A percentile compares a stretch with the other conserved stretches of the same genome.
phyloP scores from a whole-genome alignment of 2,329 filamentous ascomycete genomes.

The Penicillium sclerotiorum region DNA sequence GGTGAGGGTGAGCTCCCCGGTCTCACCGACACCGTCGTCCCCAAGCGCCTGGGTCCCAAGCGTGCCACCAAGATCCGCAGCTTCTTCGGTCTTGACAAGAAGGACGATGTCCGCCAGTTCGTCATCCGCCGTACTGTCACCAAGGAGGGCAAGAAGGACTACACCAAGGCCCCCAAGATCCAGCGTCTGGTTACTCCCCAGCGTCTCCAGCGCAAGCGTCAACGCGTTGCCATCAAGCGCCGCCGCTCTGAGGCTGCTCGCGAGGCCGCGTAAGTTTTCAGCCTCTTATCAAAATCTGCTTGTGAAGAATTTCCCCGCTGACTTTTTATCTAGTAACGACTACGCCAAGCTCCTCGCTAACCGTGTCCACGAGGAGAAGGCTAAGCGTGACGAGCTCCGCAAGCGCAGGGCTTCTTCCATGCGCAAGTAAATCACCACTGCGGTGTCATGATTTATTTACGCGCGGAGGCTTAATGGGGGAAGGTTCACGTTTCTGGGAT shows the following conservation, averaged over 20 bases:
- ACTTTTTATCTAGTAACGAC: slow-evolving; percentile 69
- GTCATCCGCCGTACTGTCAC: slow-evolving; percentile 98
- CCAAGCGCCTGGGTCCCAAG: slow-evolving; percentile 99
- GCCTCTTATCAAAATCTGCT: neutral
- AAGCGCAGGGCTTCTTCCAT: slow-evolving; percentile 97
- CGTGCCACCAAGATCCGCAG: slow-evolving; percentile 99
- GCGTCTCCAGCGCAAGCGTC: slow-evolving; percentile 99
- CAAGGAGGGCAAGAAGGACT: slow-evolving; percentile 94
- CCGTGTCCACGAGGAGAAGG: slow-evolving; percentile 95
- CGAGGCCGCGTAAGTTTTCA: slow-evolving; percentile 88
- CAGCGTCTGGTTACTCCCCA: slow-evolving; percentile 99
- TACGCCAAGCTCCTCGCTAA: slow-evolving; percentile 95
- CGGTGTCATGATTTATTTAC: slow-evolving; percentile 34
- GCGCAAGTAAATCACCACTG: slow-evolving; percentile 68
- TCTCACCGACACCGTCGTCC: slow-evolving; percentile 95
- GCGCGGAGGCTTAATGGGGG: slow-evolving; percentile 36
- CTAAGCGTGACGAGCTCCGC: slow-evolving; percentile 87
- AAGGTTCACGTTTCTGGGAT: slow-evolving; percentile 39
- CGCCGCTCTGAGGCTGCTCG: slow-evolving; percentile 95
- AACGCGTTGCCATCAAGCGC: slow-evolving; percentile 97
- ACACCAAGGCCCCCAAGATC: slow-evolving; percentile 99
- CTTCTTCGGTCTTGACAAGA: slow-evolving; percentile 99
- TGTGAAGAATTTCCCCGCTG: slow-evolving; percentile 26
- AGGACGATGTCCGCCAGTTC: slow-evolving; percentile 99
- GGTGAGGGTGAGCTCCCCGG: slow-evolving; percentile 92